Evolutionary conservation across 495 filamentous ascomycete species (phyloP).

Genomic region (Rostrohypoxylon terebratum): DNA sequence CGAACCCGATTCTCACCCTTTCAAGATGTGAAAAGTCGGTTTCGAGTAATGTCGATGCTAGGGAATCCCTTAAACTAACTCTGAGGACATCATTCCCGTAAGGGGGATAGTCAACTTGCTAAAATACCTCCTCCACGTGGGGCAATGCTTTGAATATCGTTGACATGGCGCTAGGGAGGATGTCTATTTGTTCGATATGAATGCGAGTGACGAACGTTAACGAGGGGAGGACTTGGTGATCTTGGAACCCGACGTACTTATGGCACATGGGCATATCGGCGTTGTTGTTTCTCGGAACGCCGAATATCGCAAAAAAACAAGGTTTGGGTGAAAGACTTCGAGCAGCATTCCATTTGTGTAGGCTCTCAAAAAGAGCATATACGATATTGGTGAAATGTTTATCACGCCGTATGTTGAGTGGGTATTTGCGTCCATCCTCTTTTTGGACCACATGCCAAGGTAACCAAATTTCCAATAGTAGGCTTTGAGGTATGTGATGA

Average conservation of each 20-base stretch:
- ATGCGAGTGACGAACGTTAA: not conserved
- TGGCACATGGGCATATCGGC: not conserved
- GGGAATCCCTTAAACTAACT: not conserved
- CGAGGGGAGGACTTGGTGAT: slow-evolving; percentile 1
- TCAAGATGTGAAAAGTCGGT: slow-evolving; percentile 6
- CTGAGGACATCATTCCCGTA: not conserved
- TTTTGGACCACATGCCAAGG: not conserved
- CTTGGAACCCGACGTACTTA: slow-evolving; percentile 10
- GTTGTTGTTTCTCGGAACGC: not conserved
- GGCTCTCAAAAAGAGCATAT: not conserved
- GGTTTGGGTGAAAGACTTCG: not conserved
- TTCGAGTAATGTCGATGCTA: not conserved
- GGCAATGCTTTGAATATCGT: slow-evolving; percentile 13
- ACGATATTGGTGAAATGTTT: not conserved
- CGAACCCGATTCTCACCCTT: not conserved
- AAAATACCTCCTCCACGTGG: not conserved
- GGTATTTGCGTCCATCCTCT: not conserved
- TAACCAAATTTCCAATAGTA: not conserved
- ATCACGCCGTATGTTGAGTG: not conserved
- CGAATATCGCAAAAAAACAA: not conserved
- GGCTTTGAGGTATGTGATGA: not conserved
- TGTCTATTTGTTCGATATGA: not conserved
- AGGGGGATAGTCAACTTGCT: not conserved
- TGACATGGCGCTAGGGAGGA: slow-evolving; percentile 5
- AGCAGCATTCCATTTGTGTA: slow-evolving; percentile 3